Percentiles rank a stretch among this genome's conserved stretches.
Conservation (phyloP, 2,329 filamentous ascomycete genomes). For the Zasmidium angulare region DNA sequence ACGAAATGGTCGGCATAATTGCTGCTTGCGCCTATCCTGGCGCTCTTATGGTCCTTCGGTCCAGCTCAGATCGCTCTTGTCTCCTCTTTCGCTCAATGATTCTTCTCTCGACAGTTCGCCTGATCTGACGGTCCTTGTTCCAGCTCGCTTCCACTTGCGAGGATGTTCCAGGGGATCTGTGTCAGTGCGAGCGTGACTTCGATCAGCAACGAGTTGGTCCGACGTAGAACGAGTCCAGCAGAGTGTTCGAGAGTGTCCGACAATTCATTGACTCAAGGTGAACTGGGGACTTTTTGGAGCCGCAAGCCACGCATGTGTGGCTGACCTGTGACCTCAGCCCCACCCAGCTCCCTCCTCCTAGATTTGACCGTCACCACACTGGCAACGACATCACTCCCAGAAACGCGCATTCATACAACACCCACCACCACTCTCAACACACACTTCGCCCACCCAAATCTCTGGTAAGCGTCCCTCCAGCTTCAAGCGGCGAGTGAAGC, state of each 20-base stretch:
- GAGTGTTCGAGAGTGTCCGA: neutral
- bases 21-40: constrained; percentile 19
- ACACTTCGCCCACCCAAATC: neutral
- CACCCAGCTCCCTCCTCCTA: neutral
- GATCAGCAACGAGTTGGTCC: neutral
- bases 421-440: neutral
- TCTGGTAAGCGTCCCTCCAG: neutral
- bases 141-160: too few species aligned
- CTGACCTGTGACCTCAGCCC: neutral
- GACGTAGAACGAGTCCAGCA: too few species aligned
- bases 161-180: too few species aligned
- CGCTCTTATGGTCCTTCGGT: neutral
- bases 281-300: neutral
- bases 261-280: neutral
- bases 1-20: constrained; percentile 91
- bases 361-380: neutral
- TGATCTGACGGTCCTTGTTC: too few species aligned
- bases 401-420: neutral
- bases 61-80: neutral
- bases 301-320: too few species aligned
- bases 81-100: neutral
- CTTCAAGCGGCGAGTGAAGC: neutral
- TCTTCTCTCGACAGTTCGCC: too few species aligned
- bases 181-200: too few species aligned
- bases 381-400: neutral